Evolutionary conservation across 345 rosid species (phyloP).

Genomic region (Lepidium aucheri): DNA sequence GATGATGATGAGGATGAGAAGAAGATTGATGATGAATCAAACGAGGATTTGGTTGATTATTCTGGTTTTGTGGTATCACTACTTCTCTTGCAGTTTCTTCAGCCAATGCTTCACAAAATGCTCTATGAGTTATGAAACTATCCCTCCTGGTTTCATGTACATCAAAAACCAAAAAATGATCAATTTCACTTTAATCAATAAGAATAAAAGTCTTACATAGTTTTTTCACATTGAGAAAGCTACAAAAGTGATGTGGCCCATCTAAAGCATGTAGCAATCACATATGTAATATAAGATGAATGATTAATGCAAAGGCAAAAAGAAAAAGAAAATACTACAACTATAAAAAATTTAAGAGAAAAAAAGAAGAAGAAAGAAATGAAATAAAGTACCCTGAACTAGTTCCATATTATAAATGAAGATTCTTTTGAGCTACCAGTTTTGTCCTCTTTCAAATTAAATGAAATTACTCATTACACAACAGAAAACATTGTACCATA

Average conservation of each 20-base stretch:
- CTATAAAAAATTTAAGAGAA: not conserved
- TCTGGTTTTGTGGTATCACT: slow-evolving; percentile 17
- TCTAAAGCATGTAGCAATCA: slow-evolving; percentile 18
- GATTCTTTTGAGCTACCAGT: slow-evolving; percentile 28
- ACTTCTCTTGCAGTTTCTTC: slow-evolving; percentile 73
- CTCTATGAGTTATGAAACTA: slow-evolving; percentile 90
- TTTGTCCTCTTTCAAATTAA: slow-evolving; percentile 29
- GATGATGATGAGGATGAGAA: not conserved
- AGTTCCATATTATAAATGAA: slow-evolving; percentile 29
- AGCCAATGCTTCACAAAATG: slow-evolving; percentile 88
- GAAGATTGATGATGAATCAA: slow-evolving; percentile 15
- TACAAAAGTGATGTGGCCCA: slow-evolving; percentile 21
- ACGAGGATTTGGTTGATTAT: slow-evolving; percentile 14
- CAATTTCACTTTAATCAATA: not conserved
- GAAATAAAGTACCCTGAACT: slow-evolving; percentile 25
- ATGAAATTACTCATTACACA: slow-evolving; percentile 26
- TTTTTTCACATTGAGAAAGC: not conserved
- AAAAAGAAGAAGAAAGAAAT: not conserved
- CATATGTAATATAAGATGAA: slow-evolving; percentile 5
- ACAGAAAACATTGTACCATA: slow-evolving; percentile 26
- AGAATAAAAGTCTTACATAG: not conserved
- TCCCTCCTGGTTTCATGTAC: slow-evolving; percentile 60
- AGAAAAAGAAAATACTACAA: not conserved
- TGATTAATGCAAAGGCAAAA: slow-evolving; percentile 13
- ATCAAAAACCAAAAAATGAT: slow-evolving; percentile 15